A percentile compares a stretch with the other conserved stretches of the same genome.
These are phyloP conservation scores for Gossypium bickii DNA, from an alignment of 345 rosid species.

Conservation along the genomic window DNA sequence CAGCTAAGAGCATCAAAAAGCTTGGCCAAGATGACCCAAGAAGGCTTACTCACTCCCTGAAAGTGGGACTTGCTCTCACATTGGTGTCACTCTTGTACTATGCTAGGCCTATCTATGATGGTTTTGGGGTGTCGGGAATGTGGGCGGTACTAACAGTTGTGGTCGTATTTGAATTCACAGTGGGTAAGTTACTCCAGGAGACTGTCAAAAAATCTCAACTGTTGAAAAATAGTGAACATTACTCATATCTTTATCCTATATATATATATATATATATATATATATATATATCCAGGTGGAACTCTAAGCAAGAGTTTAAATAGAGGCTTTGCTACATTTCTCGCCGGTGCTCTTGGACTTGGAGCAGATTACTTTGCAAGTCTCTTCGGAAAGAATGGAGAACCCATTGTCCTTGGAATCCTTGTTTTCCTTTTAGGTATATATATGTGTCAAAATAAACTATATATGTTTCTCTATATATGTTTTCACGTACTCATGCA, in stretches of 20 bases:
- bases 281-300: conserved; percentile 39
- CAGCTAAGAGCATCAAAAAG: conserved; percentile 33
- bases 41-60: conserved; percentile 63
- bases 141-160: conserved; percentile 92
- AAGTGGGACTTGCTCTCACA: conserved; percentile 79
- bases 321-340: conserved; percentile 64
- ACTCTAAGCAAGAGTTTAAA: conserved; percentile 62
- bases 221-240: not conserved
- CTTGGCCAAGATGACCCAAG: conserved; percentile 68
- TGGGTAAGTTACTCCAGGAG: conserved; percentile 43
- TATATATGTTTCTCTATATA: not conserved
- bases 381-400: conserved; percentile 53
- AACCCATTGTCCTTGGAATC: conserved; percentile 59
- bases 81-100: conserved; percentile 65
- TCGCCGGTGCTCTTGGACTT: conserved; percentile 57
- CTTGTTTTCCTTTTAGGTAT: conserved; percentile 38
- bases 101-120: conserved; percentile 53
- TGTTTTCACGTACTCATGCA: not conserved
- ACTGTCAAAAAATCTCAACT: not conserved
- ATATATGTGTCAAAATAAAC: not conserved
- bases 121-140: conserved; percentile 67
- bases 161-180: conserved; percentile 71
- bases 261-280: not conserved
- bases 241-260: not conserved
- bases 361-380: conserved; percentile 61